phyloP scores from a whole-genome alignment of 2,329 filamentous ascomycete species.

The Lasiodiplodia gonubiensis region DNA sequence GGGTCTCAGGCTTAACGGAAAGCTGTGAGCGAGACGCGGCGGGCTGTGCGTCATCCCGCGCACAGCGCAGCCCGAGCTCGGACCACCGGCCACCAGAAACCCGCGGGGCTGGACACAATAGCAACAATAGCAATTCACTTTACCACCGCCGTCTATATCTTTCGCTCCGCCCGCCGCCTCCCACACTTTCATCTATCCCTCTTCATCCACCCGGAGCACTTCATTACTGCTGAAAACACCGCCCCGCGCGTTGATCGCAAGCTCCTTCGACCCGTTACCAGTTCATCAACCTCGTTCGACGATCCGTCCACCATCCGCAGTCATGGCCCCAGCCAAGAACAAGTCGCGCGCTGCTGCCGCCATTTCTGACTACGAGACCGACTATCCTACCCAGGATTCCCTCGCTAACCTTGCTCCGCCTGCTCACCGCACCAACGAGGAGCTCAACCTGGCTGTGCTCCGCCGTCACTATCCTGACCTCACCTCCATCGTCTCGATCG shows the following conservation, averaged over 20 bases:
- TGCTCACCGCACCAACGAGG: conserved; percentile 71
- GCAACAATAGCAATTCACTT: neutral
- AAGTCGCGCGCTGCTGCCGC: conserved; percentile 49
- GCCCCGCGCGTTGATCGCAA: neutral
- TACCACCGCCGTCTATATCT: neutral
- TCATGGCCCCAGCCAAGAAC: conserved; percentile 38
- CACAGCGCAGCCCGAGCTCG: neutral
- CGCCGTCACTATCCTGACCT: conserved; percentile 80
- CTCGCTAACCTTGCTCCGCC: conserved; percentile 46
- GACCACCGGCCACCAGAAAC: neutral
- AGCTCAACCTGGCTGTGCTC: conserved; percentile 86
- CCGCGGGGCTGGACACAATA: conserved; percentile 9
- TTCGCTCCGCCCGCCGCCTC: neutral
- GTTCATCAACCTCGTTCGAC: neutral
- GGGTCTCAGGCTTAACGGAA: neutral
- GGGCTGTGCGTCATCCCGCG: conserved; percentile 1
- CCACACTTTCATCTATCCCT: neutral
- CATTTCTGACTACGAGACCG: conserved; percentile 61
- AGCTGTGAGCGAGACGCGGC: neutral
- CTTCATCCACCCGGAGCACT: neutral
- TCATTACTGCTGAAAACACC: neutral
- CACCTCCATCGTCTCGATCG: conserved; percentile 75
- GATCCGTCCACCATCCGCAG: neutral
- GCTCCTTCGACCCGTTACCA: neutral
- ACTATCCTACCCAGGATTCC: conserved; percentile 44